phyloP scores from a whole-genome alignment of 352 stramenopile genomes.

The Pythium angustatum region DNA sequence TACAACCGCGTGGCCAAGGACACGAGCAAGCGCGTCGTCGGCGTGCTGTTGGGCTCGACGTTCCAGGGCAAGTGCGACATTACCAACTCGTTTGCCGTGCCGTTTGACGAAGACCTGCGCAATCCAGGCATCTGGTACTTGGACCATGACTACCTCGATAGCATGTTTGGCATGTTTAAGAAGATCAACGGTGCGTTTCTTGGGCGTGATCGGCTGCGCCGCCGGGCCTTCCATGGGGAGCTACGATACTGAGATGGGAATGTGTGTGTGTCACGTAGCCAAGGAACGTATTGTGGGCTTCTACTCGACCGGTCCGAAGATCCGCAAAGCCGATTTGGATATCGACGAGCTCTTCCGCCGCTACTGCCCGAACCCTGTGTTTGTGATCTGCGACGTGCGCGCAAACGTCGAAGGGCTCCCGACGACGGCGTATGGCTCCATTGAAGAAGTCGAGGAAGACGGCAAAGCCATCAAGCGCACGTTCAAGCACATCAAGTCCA shows the following conservation, averaged over 20 bases:
- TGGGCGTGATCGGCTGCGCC: too few relatives aligned
- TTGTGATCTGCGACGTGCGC: conserved; percentile 99
- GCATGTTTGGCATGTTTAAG: conserved; percentile 96
- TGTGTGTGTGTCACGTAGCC: conserved; percentile 53
- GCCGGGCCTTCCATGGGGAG: too few relatives aligned
- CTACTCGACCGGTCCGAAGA: conserved; percentile 98
- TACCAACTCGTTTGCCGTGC: conserved; percentile 95
- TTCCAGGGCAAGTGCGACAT: conserved; percentile 94
- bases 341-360: conserved; percentile 95
- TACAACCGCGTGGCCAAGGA: conserved; percentile 99
- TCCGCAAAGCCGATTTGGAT: conserved; percentile 93
- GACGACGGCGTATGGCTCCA: conserved; percentile 96
- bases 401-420: conserved; percentile 95
- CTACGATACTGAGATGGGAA: too few relatives aligned
- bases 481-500: conserved; percentile 98
- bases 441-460: conserved; percentile 96
- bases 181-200: conserved; percentile 87
- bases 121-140: conserved; percentile 99
- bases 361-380: conserved; percentile 95
- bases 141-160: conserved; percentile 99
- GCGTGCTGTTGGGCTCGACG: conserved; percentile 95
- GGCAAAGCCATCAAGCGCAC: conserved; percentile 95
- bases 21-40: conserved; percentile 98
- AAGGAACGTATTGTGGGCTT: conserved; percentile 99
- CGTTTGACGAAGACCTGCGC: conserved; percentile 98